Evolutionary conservation across 164 flowering plant species (phyloP).

Genomic region (Nymphaea thermarum): DNA sequence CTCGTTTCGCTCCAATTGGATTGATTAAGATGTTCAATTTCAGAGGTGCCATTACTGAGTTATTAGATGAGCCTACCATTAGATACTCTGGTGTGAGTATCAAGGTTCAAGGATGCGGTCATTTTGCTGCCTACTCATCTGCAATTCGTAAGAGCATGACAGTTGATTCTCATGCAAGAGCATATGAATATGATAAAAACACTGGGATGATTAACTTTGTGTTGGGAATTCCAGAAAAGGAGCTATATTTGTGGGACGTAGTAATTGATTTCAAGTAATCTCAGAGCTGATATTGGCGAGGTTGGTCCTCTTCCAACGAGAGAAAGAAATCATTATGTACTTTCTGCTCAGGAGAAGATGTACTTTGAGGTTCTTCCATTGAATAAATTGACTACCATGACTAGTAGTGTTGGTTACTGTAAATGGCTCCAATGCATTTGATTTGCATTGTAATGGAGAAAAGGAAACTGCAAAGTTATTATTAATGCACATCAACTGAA

Average conservation of each 20-base stretch:
- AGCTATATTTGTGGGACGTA: conserved; percentile 49
- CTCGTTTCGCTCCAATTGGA: conserved; percentile 62
- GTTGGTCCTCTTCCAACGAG: no score
- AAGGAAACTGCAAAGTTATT: no score
- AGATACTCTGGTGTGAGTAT: conserved; percentile 17
- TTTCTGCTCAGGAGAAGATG: no score
- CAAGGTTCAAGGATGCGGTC: conserved; percentile 60
- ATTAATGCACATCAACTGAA: no score
- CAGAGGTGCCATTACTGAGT: conserved; percentile 71
- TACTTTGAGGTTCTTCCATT: no score
- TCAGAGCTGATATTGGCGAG: no score
- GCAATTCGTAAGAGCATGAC: conserved; percentile 33
- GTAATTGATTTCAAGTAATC: conserved; percentile 9
- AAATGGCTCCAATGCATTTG: no score
- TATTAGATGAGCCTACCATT: conserved; percentile 25
- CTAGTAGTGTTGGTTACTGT: no score
- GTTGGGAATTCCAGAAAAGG: conserved; percentile 37
- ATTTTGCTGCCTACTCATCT: conserved; percentile 64
- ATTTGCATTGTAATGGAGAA: no score
- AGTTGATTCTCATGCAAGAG: conserved; percentile 40
- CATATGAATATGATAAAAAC: conserved; percentile 33
- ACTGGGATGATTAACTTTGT: conserved; percentile 31
- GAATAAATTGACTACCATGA: no score
- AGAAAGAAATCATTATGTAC: no score
- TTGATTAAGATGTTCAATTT: conserved; percentile 71